These are phyloP conservation scores for Picea glauca DNA, from an alignment of 75 land plant genomes.

Conservation along the genomic window DNA sequence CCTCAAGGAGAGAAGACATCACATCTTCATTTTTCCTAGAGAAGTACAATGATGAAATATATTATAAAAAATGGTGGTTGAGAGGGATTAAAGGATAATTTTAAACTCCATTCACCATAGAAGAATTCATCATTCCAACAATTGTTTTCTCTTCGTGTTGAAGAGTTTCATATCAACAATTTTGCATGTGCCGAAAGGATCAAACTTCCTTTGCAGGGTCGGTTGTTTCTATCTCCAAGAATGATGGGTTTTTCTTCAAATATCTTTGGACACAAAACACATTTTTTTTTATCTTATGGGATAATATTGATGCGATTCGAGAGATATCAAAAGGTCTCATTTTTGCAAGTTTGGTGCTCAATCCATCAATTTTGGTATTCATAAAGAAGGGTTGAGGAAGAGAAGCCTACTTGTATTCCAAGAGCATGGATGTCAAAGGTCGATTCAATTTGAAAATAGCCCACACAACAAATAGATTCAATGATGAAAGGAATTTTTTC, in stretches of 20 bases:
- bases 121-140: slow-evolving; percentile 39
- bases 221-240: slow-evolving; percentile 34
- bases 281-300: slow-evolving; percentile 80
- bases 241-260: slow-evolving; percentile 79
- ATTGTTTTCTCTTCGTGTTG: slow-evolving; percentile 40
- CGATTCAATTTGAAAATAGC: slow-evolving; percentile 29
- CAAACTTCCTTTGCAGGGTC: slow-evolving; percentile 32
- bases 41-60: no score
- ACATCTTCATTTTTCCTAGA: no score
- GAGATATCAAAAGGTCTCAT: slow-evolving; percentile 46
- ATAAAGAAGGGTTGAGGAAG: slow-evolving; percentile 53
- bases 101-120: slow-evolving; percentile 25
- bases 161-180: slow-evolving; percentile 50
- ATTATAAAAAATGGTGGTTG: background rate
- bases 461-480: no score
- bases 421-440: slow-evolving; percentile 62
- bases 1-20: no score
- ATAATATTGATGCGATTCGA: slow-evolving; percentile 73
- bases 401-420: slow-evolving; percentile 61
- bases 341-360: slow-evolving; percentile 33
- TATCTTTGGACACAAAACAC: slow-evolving; percentile 75
- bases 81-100: slow-evolving; percentile 1
- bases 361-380: slow-evolving; percentile 51
- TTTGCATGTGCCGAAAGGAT: slow-evolving; percentile 41
- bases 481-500: no score